phyloP scores from a whole-genome alignment of 2,329 filamentous ascomycete genomes.

The Fusarium neocosmosporiellum region DNA sequence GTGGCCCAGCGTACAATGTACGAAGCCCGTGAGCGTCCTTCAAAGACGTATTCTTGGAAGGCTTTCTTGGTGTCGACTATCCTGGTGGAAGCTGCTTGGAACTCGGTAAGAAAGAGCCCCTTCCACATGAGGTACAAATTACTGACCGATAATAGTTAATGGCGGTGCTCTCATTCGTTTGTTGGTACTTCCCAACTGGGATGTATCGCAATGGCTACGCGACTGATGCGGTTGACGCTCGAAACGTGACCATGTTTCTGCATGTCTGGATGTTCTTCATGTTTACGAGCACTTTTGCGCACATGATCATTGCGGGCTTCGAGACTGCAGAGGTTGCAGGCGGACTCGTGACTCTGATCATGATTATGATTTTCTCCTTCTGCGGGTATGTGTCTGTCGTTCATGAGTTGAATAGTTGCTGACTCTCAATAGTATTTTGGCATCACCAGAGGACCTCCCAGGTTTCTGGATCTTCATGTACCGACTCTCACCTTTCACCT shows the following conservation, averaged over 20 bases:
- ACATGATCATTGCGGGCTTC: slow-evolving; percentile 72
- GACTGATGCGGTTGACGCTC: slow-evolving; percentile 57
- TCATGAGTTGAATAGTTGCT: background rate
- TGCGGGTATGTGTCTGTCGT: slow-evolving; percentile 66
- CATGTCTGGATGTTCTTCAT: slow-evolving; percentile 72
- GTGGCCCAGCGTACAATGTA: slow-evolving; percentile 76
- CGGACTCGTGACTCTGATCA: slow-evolving; percentile 72
- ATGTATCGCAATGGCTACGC: slow-evolving; percentile 68
- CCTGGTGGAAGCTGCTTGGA: slow-evolving; percentile 75
- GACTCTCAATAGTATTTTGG: slow-evolving; percentile 64
- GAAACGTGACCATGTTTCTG: slow-evolving; percentile 72
- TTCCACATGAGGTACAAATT: rapidly evolving
- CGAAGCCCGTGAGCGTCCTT: slow-evolving; percentile 75
- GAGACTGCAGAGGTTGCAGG: slow-evolving; percentile 72
- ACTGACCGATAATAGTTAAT: slow-evolving; percentile 40
- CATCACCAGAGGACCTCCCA: slow-evolving; percentile 69
- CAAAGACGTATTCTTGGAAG: slow-evolving; percentile 75
- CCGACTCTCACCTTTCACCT: slow-evolving; percentile 78
- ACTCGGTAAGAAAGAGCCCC: slow-evolving; percentile 61
- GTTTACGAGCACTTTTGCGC: slow-evolving; percentile 73
- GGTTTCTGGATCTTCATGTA: slow-evolving; percentile 85
- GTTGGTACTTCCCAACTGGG: slow-evolving; percentile 77
- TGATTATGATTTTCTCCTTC: slow-evolving; percentile 73
- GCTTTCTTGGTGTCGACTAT: slow-evolving; percentile 72
- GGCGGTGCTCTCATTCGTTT: slow-evolving; percentile 68